Percentiles rank a stretch among this genome's conserved stretches.
These are phyloP conservation scores for Escovopsis sp. DNA, from an alignment of 2,329 filamentous ascomycete species.

Conservation along the genomic window DNA sequence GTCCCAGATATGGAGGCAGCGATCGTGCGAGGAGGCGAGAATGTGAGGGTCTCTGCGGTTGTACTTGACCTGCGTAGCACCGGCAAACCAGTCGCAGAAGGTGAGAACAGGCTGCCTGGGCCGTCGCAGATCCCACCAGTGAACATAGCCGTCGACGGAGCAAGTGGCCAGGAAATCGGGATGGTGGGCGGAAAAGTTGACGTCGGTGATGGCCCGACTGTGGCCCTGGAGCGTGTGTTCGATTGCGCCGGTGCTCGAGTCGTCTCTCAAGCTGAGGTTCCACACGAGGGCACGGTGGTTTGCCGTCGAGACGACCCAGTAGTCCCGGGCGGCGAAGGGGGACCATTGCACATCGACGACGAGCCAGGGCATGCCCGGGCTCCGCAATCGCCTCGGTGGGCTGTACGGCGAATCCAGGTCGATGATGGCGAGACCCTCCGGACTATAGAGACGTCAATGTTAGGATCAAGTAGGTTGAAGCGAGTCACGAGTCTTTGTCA, in stretches of 20 bases:
- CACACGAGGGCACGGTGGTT: constrained; percentile 91
- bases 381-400: constrained; percentile 64
- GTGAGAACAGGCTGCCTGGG: constrained; percentile 60
- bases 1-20: constrained; percentile 81
- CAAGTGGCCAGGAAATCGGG: constrained; percentile 82
- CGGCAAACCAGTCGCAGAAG: constrained; percentile 87
- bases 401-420: constrained; percentile 84
- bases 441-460: constrained; percentile 27
- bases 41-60: constrained; percentile 78
- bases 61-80: constrained; percentile 90
- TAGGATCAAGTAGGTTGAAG: not conserved
- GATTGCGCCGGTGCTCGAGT: constrained; percentile 55
- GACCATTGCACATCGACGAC: constrained; percentile 97
- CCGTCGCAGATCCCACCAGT: constrained; percentile 76
- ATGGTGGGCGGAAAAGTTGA: constrained; percentile 90
- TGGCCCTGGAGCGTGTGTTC: constrained; percentile 77
- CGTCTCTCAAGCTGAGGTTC: constrained; percentile 72
- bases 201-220: constrained; percentile 81
- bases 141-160: constrained; percentile 83
- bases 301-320: constrained; percentile 87
- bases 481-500: not conserved
- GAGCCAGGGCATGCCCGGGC: constrained; percentile 81
- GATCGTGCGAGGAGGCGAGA: constrained; percentile 80
- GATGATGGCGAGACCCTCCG: constrained; percentile 79
- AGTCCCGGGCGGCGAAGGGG: constrained; percentile 75